Evolutionary conservation across 495 filamentous ascomycete genomes (phyloP), one percentile per base, ranked within the genome.

Genomic region (Corynascus novoguineensis): DNA sequence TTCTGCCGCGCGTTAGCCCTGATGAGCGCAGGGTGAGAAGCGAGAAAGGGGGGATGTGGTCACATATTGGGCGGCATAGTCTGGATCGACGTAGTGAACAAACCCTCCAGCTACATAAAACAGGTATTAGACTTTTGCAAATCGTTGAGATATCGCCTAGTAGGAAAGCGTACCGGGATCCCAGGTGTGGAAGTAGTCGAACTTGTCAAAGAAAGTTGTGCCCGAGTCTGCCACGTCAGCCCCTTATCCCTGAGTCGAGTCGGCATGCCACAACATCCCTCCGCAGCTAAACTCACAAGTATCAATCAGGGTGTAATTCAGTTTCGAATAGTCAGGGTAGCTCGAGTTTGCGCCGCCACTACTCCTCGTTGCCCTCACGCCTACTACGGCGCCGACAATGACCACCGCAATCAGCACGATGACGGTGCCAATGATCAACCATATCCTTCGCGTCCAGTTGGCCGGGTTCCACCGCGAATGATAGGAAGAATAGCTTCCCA

Each of bases 151-250:
- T n/a, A n/a, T n/a, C n/a, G n/a, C n/a, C n/a, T n/a, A n/a, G n/a
- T n/a, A n/a, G 11, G 9, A 31, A 0, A 10, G 37, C 49, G 17
- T 58, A 58, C 57, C 44, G 17, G 67, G 69, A 48, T 73, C 70
- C 32, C 59, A 69, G n/a, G 61, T 65, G 31, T 22, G 42, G 56
- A 58, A 70, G 58, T 72, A 73, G 57, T 73, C 64, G 68, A 85
- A 84, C 47, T 78, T 78, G 62, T 80, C 73, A 64, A 83, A 83
- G 64, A 84, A 85, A 5, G 70, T 59, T 22, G 67, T 64, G 50
- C 73, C 70, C 44, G 65, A 52, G 58, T 78, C 71, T 80, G 42
- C 44, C 52, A 14, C 27, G 53, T 47, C n/a, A 46, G 29, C 29
- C 29, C 8, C 14, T 27, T 38, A 21, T 32, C 32, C 31, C 29